Conservation (phyloP, 2,329 filamentous ascomycete species). For the Ophiostoma sp. region DNA sequence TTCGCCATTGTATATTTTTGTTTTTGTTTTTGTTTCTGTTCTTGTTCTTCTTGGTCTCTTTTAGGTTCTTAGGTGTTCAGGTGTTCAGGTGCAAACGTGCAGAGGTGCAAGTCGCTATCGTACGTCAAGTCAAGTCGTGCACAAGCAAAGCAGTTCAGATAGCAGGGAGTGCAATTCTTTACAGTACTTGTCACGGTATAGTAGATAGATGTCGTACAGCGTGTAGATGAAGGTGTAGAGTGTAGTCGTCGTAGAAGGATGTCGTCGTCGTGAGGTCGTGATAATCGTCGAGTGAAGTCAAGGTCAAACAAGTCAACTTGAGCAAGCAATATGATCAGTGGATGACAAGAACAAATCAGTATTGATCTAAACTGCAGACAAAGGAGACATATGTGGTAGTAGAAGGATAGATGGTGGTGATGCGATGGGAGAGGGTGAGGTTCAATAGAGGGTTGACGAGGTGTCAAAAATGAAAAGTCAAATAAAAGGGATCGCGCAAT, state of each 20-base stretch:
- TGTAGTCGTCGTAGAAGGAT: neutral
- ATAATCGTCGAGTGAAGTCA: neutral
- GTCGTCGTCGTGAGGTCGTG: neutral
- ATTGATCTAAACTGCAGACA: conserved; percentile 17
- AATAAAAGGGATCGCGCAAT: neutral
- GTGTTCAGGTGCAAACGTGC: neutral
- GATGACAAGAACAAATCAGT: conserved; percentile 13
- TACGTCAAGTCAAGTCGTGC: neutral
- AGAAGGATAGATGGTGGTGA: neutral
- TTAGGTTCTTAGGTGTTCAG: neutral
- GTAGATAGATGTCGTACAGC: neutral
- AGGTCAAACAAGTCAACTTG: conserved; percentile 19
- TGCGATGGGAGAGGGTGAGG: neutral
- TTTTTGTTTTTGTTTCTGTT: neutral
- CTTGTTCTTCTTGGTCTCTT: neutral
- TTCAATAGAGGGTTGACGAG: neutral
- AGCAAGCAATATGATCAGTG: conserved; percentile 4
- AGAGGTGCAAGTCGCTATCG: neutral
- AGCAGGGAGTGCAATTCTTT: conserved; percentile 7
- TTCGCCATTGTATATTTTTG: conserved; percentile 21
- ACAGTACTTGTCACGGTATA: neutral
- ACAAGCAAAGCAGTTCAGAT: neutral
- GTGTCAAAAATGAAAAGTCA: neutral
- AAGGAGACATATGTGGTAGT: conserved; percentile 1
- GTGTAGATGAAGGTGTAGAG: neutral